phyloP scores from a whole-genome alignment of 2,329 filamentous ascomycete species.

The Xylaria polymorpha region DNA sequence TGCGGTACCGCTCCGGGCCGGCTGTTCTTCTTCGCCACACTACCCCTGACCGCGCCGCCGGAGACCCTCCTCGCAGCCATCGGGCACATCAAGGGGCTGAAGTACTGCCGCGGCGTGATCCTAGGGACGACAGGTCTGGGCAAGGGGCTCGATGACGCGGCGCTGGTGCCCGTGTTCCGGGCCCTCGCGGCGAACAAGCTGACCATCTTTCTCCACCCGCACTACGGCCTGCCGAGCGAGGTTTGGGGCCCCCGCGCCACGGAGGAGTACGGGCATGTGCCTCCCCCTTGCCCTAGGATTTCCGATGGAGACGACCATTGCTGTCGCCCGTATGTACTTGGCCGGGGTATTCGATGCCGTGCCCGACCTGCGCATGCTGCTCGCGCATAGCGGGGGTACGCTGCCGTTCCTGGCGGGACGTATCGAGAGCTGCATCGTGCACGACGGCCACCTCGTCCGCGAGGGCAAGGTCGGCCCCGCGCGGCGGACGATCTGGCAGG shows the following conservation, averaged over 20 bases:
- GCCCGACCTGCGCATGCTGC: slow-evolving; percentile 74
- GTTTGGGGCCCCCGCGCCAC: slow-evolving; percentile 79
- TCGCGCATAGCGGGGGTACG: slow-evolving; percentile 90
- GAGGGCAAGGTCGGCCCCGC: slow-evolving; percentile 65
- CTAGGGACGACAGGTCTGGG: slow-evolving; percentile 87
- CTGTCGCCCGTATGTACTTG: slow-evolving; percentile 87
- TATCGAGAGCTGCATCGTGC: slow-evolving; percentile 86
- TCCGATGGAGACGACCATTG: slow-evolving; percentile 92
- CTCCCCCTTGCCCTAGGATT: slow-evolving; percentile 88
- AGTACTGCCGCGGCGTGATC: slow-evolving; percentile 84
- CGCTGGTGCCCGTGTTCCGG: slow-evolving; percentile 76
- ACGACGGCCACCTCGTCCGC: slow-evolving; percentile 79
- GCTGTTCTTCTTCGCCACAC: slow-evolving; percentile 83
- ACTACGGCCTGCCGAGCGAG: slow-evolving; percentile 85
- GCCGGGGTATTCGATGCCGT: slow-evolving; percentile 85
- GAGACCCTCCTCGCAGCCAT: slow-evolving; percentile 74
- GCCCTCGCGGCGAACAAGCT: slow-evolving; percentile 73
- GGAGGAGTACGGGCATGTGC: slow-evolving; percentile 83
- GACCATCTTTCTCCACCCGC: slow-evolving; percentile 87
- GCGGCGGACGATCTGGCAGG: slow-evolving; percentile 66
- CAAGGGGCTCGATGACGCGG: slow-evolving; percentile 80
- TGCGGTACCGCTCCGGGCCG: slow-evolving; percentile 74
- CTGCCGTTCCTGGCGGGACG: slow-evolving; percentile 88
- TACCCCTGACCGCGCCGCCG: slow-evolving; percentile 78
- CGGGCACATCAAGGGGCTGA: slow-evolving; percentile 67